Evolutionary conservation across 345 rosid genomes (phyloP).

Genomic region (Citrus sinensis): DNA sequence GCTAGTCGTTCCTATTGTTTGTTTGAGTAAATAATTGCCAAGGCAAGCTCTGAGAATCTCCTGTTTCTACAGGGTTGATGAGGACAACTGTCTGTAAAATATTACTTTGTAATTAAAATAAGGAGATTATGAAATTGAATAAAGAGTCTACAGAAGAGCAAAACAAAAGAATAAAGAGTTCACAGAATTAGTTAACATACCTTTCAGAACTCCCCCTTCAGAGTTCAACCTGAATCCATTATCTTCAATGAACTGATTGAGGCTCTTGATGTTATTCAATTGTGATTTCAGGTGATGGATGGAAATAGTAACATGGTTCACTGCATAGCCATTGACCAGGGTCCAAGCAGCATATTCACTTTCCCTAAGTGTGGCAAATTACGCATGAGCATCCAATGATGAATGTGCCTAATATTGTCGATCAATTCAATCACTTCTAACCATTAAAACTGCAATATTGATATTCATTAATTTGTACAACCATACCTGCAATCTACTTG

Average conservation of each 20-base stretch:
- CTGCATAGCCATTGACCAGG: slow-evolving; percentile 79
- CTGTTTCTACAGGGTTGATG: not conserved
- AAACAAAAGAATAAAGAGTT: not conserved
- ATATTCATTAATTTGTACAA: not conserved
- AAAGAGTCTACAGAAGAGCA: not conserved
- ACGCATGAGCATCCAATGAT: not conserved
- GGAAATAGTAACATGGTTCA: slow-evolving; percentile 88
- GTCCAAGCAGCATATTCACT: slow-evolving; percentile 97
- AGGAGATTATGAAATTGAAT: not conserved
- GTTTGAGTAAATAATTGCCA: not conserved
- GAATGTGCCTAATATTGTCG: not conserved
- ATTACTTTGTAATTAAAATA: not conserved
- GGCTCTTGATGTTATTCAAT: slow-evolving; percentile 47
- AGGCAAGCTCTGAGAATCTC: not conserved
- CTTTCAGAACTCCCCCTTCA: slow-evolving; percentile 86
- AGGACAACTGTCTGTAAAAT: not conserved
- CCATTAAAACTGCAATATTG: not conserved
- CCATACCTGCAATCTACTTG: not conserved
- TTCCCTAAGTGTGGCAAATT: slow-evolving; percentile 44
- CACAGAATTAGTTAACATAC: slow-evolving; percentile 31
- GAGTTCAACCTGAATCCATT: slow-evolving; percentile 74
- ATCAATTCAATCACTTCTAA: not conserved
- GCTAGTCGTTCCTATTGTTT: not conserved
- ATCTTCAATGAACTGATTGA: slow-evolving; percentile 55
- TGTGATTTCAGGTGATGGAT: slow-evolving; percentile 66